Conservation (phyloP, 83 land plant species). For the Picea abies region DNA sequence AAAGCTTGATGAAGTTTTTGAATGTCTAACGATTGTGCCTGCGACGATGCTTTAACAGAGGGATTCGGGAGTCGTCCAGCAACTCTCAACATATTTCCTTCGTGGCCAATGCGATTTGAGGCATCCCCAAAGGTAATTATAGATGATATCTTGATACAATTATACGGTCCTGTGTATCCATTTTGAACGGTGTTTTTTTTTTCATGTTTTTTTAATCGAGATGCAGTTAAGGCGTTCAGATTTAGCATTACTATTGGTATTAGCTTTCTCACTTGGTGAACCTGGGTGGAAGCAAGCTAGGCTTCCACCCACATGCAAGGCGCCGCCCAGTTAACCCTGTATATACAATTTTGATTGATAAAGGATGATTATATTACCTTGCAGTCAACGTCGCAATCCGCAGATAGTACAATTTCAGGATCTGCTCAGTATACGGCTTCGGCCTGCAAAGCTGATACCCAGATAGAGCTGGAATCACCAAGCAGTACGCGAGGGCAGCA, state of each 20-base stretch:
- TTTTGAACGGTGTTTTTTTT: no score
- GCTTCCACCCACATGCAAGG: no score
- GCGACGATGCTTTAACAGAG: neutral
- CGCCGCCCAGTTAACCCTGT: no score
- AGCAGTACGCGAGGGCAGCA: neutral
- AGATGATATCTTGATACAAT: neutral
- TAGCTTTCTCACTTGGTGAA: no score
- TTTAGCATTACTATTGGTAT: no score
- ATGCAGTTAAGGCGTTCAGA: no score
- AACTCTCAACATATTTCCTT: conserved; percentile 15
- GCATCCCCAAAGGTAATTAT: conserved; percentile 9
- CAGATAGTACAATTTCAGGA: conserved; percentile 17
- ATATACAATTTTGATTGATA: no score
- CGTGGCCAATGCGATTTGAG: conserved; percentile 20
- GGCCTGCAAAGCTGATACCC: neutral
- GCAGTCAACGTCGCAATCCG: conserved; percentile 13
- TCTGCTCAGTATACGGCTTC: conserved; percentile 10
- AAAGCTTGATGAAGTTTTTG: neutral
- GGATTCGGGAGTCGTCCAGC: conserved; percentile 12
- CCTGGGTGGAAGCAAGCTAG: no score
- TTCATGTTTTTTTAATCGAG: no score
- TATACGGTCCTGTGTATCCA: neutral
- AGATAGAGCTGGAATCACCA: neutral
- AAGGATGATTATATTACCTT: no score
- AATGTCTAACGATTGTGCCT: neutral